Base-by-base conservation (phyloP, 768 basidiomycete species). In the Auricularia cornea region DNA sequence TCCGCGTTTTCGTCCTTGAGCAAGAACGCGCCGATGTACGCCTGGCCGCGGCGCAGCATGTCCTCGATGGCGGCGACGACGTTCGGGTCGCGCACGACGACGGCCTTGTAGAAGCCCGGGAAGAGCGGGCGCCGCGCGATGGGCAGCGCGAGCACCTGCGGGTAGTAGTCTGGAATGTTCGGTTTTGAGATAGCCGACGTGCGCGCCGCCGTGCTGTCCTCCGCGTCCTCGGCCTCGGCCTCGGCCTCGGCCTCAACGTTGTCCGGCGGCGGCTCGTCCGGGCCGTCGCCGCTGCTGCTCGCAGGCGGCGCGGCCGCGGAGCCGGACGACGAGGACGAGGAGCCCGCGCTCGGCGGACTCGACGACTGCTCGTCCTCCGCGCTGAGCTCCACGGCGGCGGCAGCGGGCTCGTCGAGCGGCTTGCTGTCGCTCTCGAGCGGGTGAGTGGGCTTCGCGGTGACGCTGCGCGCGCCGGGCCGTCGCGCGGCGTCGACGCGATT, bases 21-120 rank as follows among this genome's bases (percentile, higher is more conserved):
- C 30, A 98, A 78, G 80, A 98, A 98, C 30, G 94, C 96, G 60
- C 96, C 96, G 63, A 99, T 84, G 74, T 99, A 98, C 0, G 95
- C 94, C 72, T 98, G 96, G 0, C 95, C 95, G 51, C 93, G 92
- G 68, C 89, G 89, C 84, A 96, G 92, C 86, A 96, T 92, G 72
- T 97, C 94, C 76, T 94, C 92, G 71, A 99, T 90, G 16, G 94
- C 93, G 8, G 87, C 85, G 41, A 98, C 94, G 33, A 99, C 96
- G 0, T 85, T 82, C 0, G 93, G 92, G 67, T 98, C 91, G 26
- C 88, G 84, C 60, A 99, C 83, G 63, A 98, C 94, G 59, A 98
- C 95, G 2, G 95, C 96, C 73, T 98, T 97, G 82, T 98, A 98
- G 75, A 98, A 97, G 32, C 94, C 94, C 3, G 96, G 96, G 78